A percentile compares a stretch with the other conserved stretches of the same genome.
Evolutionary conservation across 306 rosid genomes (phyloP).

Genomic region (Gleditsia sinensis): DNA sequence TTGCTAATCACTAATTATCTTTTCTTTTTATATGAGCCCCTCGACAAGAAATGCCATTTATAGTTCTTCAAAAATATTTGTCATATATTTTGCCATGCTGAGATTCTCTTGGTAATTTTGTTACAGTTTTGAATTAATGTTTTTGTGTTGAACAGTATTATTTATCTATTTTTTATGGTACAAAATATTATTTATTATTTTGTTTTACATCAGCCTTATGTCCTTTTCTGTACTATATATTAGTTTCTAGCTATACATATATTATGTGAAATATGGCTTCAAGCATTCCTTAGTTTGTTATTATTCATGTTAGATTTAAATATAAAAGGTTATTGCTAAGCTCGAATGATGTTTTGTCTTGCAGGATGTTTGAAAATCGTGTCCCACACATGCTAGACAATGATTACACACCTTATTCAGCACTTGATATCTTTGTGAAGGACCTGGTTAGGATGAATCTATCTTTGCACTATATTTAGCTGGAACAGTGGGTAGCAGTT

Average conservation of each 20-base stretch:
- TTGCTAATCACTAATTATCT: neutral
- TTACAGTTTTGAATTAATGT: neutral
- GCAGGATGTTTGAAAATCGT: slow-evolving; percentile 95
- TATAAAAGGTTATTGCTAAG: slow-evolving; percentile 12
- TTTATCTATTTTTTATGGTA: neutral
- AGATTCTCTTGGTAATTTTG: neutral
- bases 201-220: neutral
- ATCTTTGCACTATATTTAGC: slow-evolving; percentile 23
- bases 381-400: slow-evolving; percentile 93
- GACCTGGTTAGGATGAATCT: slow-evolving; percentile 69
- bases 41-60: neutral
- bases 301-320: slow-evolving; percentile 1
- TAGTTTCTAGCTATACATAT: neutral
- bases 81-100: neutral
- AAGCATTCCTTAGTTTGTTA: neutral
- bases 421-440: slow-evolving; percentile 95
- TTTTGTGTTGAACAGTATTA: neutral
- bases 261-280: neutral
- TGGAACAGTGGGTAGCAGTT: slow-evolving; percentile 2
- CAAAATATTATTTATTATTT: neutral
- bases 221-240: neutral
- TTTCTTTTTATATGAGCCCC: neutral
- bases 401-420: slow-evolving; percentile 93
- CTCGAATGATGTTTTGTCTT: slow-evolving; percentile 29
- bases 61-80: neutral